phyloP scores from a whole-genome alignment of 2,329 filamentous ascomycete genomes.

The Chalaropsis thielavioides region DNA sequence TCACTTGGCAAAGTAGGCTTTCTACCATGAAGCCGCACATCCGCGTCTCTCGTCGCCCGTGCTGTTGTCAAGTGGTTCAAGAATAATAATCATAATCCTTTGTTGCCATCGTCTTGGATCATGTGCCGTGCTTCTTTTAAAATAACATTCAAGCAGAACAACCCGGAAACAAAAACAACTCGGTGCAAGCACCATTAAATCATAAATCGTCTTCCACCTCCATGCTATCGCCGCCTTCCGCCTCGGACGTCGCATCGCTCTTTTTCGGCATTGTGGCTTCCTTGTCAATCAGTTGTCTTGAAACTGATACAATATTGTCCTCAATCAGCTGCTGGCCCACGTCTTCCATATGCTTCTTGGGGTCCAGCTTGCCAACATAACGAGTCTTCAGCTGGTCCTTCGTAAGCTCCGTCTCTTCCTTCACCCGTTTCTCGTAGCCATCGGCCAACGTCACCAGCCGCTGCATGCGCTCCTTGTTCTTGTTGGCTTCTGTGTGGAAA shows the following conservation, averaged over 20 bases:
- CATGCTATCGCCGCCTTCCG: conserved; percentile 46
- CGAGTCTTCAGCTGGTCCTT: conserved; percentile 97
- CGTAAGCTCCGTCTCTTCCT: conserved; percentile 93
- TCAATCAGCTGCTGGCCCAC: conserved; percentile 94
- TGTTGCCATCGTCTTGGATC: neutral
- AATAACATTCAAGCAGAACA: neutral
- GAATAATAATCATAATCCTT: conserved; percentile 2
- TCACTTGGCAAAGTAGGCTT: neutral
- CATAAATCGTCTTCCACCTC: conserved; percentile 50
- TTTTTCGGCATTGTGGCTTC: conserved; percentile 79
- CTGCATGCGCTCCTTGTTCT: conserved; percentile 79
- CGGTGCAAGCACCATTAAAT: conserved; percentile 14
- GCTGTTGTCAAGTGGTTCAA: neutral
- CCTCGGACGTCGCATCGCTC: conserved; percentile 38
- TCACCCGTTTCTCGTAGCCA: conserved; percentile 95
- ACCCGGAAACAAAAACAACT: neutral
- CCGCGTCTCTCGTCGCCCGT: neutral
- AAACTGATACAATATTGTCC: conserved; percentile 98
- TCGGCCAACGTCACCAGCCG: conserved; percentile 80
- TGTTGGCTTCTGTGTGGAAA: conserved; percentile 68
- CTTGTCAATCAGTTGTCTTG: conserved; percentile 98
- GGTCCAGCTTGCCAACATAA: conserved; percentile 97
- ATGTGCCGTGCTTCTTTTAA: neutral
- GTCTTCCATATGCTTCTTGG: conserved; percentile 97
- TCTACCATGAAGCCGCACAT: neutral